Evolutionary conservation across 2,329 filamentous ascomycete genomes (phyloP), one percentile per base, ranked within the genome.

Genomic region (Botrytis elliptica): DNA sequence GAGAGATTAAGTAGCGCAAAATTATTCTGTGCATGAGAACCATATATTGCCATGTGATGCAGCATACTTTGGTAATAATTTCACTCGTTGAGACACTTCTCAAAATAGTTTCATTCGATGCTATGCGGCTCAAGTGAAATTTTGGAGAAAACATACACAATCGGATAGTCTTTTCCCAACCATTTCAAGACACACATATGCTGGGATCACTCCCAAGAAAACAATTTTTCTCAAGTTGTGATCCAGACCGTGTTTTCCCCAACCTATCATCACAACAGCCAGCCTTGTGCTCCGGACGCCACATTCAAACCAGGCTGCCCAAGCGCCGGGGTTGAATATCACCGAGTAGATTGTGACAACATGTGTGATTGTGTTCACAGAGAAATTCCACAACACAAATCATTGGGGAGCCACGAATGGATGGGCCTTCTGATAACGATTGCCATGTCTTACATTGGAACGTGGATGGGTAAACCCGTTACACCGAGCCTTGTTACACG

Each of bases 241-340:
- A 40, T 42, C 36, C 46, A 68, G 36, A 55, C 10, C 20, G 22
- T 55, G 36, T 10, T 20, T 42, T 49, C 65, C 65, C 33, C 49
- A 68, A 55, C 49, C 49, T 57, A 42, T 55, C 36, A 68, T 55
- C 36, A 68, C 46, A 68, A 40, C 65, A 68, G 65, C 65, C 36
- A 57, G 46, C 46, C 65, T 68, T 68, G 65, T 57, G 65, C 38
- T 55, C 10, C 4, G 25, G 33, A 29, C 65, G 49, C 65, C 46
- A 52, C 46, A 68, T 68, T 29, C 65, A 42, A 18, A 68, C 4
- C 49, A 57, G 49, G 65, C 65, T 68, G 65, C 16, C 46, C 20
- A 68, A 40, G 46, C 65, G 65, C 65, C 49, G 36, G 55, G 36
- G 25, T 40, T 55, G 46, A 55, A 55, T 40, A 40, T 29, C 65